phyloP scores from a whole-genome alignment of 2,329 filamentous ascomycete genomes.

The Pseudogymnoascus verrucosus region DNA sequence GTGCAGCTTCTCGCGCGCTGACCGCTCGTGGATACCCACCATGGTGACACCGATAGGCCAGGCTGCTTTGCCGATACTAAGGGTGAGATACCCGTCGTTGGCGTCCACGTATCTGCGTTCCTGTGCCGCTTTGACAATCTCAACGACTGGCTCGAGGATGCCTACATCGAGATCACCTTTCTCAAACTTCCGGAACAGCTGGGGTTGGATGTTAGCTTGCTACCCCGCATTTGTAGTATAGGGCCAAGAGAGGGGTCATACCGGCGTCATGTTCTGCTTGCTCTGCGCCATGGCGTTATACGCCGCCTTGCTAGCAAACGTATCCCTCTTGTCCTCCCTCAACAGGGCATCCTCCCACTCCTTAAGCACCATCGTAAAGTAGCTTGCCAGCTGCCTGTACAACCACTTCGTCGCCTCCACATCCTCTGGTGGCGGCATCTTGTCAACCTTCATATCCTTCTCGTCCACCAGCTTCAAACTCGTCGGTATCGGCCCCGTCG shows the following conservation, averaged over 20 bases:
- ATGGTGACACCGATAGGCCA: conserved; percentile 99
- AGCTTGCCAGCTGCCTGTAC: conserved; percentile 82
- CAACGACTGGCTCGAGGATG: conserved; percentile 73
- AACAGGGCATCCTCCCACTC: conserved; percentile 79
- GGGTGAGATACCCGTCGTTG: conserved; percentile 84
- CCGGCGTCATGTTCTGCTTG: conserved; percentile 75
- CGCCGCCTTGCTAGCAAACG: conserved; percentile 72
- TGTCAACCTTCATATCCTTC: conserved; percentile 76
- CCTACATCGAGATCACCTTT: conserved; percentile 69
- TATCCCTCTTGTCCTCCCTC: conserved; percentile 53
- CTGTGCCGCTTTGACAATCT: conserved; percentile 88
- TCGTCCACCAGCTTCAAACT: conserved; percentile 72
- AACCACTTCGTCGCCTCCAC: conserved; percentile 60
- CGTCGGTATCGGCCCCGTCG: conserved; percentile 77
- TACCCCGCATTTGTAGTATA: background rate
- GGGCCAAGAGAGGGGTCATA: conserved; percentile 27
- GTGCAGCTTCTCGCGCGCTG: conserved; percentile 89
- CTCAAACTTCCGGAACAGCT: conserved; percentile 84
- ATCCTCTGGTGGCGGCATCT: conserved; percentile 51
- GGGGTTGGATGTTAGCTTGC: background rate
- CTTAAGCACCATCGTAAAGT: conserved; percentile 90
- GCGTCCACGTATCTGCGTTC: conserved; percentile 89
- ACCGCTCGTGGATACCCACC: conserved; percentile 98
- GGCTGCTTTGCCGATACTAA: conserved; percentile 93
- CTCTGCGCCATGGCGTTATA: conserved; percentile 80